A percentile compares a stretch with the other conserved stretches of the same genome.
Conservation (phyloP, 2,329 filamentous ascomycete genomes). For the Arthrobotrys entomopaga region DNA sequence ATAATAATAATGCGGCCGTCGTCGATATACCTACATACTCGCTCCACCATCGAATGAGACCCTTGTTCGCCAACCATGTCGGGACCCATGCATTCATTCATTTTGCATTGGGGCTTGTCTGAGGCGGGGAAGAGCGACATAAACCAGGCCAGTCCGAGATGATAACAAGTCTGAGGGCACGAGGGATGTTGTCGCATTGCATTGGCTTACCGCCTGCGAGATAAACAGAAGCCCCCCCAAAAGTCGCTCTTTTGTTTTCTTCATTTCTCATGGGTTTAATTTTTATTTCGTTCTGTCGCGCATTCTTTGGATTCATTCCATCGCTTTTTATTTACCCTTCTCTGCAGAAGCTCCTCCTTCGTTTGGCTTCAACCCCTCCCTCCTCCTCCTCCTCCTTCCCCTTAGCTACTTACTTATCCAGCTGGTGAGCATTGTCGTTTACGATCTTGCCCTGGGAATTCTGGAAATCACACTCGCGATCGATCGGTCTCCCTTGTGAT, state of each 20-base stretch:
- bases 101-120: neutral
- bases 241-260: neutral
- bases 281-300: neutral
- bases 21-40: no score
- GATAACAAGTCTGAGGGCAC: conserved; percentile 1
- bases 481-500: conserved; percentile 17
- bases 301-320: neutral
- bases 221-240: conserved; percentile 28
- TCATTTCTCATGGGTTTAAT: neutral
- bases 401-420: conserved; percentile 1
- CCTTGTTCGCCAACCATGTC: neutral
- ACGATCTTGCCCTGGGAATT: conserved; percentile 12
- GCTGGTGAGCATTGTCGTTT: neutral
- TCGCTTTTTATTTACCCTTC: conserved; percentile 4
- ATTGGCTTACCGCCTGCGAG: conserved; percentile 3
- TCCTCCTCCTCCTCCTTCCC: neutral
- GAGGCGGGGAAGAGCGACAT: conserved; percentile 9
- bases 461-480: neutral
- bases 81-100: no score
- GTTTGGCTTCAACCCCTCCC: conserved; percentile 9
- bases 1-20: no score
- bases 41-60: neutral
- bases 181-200: conserved; percentile 1
- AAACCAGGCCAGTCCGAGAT: neutral
- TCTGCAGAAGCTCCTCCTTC: conserved; percentile 11